These are phyloP conservation scores for Aspergillus melleus DNA, from an alignment of 2,329 filamentous ascomycete species.

Conservation along the genomic window DNA sequence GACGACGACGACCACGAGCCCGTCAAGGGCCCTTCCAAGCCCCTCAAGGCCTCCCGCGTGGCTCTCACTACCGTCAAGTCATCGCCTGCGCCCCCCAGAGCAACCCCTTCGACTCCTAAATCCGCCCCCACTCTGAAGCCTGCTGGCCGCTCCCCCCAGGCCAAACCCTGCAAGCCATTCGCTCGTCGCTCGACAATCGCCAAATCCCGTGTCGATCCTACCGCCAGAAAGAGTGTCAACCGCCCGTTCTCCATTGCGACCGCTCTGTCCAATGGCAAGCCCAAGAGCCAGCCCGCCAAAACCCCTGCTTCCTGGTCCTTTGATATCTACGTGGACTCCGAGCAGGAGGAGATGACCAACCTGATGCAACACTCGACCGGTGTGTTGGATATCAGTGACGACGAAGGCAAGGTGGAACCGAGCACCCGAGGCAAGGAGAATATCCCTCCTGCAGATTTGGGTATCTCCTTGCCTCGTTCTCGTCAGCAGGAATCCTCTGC, in stretches of 20 bases:
- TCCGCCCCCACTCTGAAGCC: conserved; percentile 64
- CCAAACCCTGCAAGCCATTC: conserved; percentile 68
- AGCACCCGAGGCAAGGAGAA: conserved; percentile 82
- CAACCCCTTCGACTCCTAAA: conserved; percentile 39
- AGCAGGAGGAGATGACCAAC: conserved; percentile 88
- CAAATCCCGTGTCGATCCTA: conserved; percentile 68
- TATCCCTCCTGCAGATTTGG: conserved; percentile 67
- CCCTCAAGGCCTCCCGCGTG: conserved; percentile 50
- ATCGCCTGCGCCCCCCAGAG: conserved; percentile 15
- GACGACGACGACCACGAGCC: conserved; percentile 32
- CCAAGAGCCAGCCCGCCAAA: conserved; percentile 45
- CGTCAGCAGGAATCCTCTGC: conserved; percentile 23
- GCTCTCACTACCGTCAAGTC: conserved; percentile 28
- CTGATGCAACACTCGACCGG: conserved; percentile 88
- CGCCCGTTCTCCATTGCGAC: conserved; percentile 81
- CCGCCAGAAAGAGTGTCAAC: conserved; percentile 47
- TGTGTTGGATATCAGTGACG: conserved; percentile 83
- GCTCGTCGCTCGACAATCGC: conserved; percentile 66
- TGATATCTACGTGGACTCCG: conserved; percentile 89
- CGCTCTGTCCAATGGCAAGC: conserved; percentile 62
- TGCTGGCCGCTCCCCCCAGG: conserved; percentile 76
- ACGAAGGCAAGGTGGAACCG: conserved; percentile 64
- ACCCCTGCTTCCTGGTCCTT: conserved; percentile 70
- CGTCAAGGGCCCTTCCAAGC: conserved; percentile 45
- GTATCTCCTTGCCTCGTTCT: conserved; percentile 56